Conservation (phyloP, 768 basidiomycete genomes). For the Hebeloma cylindrosporum region DNA sequence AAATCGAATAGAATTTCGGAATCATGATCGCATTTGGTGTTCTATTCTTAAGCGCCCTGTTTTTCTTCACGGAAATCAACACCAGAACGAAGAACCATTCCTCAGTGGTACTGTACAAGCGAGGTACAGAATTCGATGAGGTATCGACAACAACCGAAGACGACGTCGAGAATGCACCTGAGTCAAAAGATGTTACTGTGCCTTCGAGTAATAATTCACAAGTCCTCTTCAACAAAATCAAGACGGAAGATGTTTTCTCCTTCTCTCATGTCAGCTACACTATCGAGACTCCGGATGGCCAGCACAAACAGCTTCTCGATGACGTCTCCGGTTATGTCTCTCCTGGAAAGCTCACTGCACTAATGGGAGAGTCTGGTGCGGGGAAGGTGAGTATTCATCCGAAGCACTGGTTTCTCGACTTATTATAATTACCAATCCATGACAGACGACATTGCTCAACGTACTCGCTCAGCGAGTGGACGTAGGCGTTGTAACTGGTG, state of each 20-base stretch:
- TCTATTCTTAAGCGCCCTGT: conserved; percentile 52
- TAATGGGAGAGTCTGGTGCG: conserved; percentile 61
- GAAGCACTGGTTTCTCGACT: background rate
- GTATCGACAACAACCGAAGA: conserved; percentile 16
- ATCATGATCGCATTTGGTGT: conserved; percentile 65
- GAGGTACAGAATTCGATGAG: conserved; percentile 38
- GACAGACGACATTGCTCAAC: conserved; percentile 55
- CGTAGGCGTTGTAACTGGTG: conserved; percentile 48
- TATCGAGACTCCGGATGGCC: conserved; percentile 51
- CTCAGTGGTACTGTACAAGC: conserved; percentile 63
- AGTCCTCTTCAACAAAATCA: conserved; percentile 22
- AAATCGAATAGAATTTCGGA: conserved; percentile 54
- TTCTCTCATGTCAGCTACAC: conserved; percentile 74
- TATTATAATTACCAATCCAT: background rate
- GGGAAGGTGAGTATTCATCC: conserved; percentile 39
- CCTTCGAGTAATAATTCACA: conserved; percentile 28
- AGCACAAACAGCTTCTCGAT: conserved; percentile 51
- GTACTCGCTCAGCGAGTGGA: conserved; percentile 51
- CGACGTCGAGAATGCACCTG: conserved; percentile 25
- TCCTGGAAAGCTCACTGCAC: conserved; percentile 78
- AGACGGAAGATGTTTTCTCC: conserved; percentile 59
- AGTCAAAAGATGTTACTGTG: conserved; percentile 13
- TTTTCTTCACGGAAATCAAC: conserved; percentile 58
- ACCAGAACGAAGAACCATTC: conserved; percentile 34
- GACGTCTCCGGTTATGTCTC: conserved; percentile 77